Evolutionary conservation across 176 grass and related monocot species (phyloP), one percentile per base, ranked within the genome.

Genomic region (Triticum urartu): DNA sequence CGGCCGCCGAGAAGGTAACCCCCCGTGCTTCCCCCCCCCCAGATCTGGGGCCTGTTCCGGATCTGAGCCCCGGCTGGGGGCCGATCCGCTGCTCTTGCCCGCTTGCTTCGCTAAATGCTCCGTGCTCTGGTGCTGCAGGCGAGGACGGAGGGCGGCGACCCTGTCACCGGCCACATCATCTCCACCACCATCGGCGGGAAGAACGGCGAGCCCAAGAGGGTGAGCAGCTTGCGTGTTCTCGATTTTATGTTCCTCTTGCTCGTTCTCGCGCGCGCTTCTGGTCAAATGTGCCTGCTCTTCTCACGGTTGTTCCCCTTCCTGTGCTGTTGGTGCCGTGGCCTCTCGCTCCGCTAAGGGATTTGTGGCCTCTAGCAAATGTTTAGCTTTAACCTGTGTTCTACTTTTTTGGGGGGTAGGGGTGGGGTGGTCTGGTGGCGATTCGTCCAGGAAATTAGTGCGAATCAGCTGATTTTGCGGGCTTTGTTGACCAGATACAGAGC

Each of bases 181-280:
- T 97, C 97, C 84, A 99, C 94, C 39, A 97, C 97, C 71, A 99
- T 97, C 81, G 97, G 97, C 10, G 97, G 94, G 69, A 99, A 99
- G 81, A 97, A 99, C 92, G 97, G 97, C 77, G 97, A 99, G 84
- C 97, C 92, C 2, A 99, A 99, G 90, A 84, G 83, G 94, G 97
- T 99, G 86, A 89, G 79, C 81, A 54, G 9, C 13, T 30, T 5
- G 58, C 1, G 58, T 5, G 3, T 7, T 32, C 15, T 18, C 24
- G 20, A 32, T 39, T 39, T 73, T 3, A 21, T 13, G 34, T 18
- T 17, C 14, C 18, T 38, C 56, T 43, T 69, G 17, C 22, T 30
- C 1, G 1, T 8, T 33, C 34, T 21, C 42, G 7, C 11, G 56
- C 43, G 38, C 59, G 43, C 56, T n/a, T 26, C 18, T 11, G 6